A percentile compares a stretch with the other conserved stretches of the same genome.
phyloP scores from a whole-genome alignment of 2,329 filamentous ascomycete genomes.

The Bipolaris bicolor region DNA sequence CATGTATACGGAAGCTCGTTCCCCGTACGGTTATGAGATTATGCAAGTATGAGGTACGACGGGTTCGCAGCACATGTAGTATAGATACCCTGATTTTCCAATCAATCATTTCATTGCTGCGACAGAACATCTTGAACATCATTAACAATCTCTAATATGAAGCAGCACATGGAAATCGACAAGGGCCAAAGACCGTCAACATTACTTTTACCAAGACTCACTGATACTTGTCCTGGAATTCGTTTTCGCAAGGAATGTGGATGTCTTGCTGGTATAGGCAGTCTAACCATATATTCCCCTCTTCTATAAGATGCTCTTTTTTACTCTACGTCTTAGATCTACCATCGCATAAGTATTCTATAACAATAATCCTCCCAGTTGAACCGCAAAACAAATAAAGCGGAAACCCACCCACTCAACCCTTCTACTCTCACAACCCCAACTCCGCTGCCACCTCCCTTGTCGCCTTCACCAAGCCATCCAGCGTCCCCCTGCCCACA shows the following conservation, averaged over 20 bases:
- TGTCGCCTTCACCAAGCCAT: conserved; percentile 58
- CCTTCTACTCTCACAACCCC: conserved; percentile 23
- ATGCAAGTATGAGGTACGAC: conserved; percentile 12
- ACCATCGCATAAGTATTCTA: no score
- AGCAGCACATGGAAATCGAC: no score
- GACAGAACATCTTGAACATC: neutral
- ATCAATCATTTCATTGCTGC: conserved; percentile 15
- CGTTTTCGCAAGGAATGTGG: neutral
- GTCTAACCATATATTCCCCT: neutral
- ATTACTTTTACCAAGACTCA: no score
- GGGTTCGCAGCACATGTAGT: conserved; percentile 30
- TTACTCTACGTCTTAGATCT: no score
- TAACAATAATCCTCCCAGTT: no score
- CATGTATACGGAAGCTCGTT: conserved; percentile 27
- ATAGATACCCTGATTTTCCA: conserved; percentile 36
- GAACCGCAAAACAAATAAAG: no score
- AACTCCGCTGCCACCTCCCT: conserved; percentile 53
- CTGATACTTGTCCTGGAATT: no score
- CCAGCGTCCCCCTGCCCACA: conserved; percentile 57
- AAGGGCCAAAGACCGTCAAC: no score
- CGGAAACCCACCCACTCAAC: no score
- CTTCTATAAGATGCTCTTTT: neutral
- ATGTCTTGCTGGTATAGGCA: neutral
- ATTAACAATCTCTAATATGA: no score
- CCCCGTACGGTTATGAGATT: conserved; percentile 30